These are phyloP conservation scores for Leishmania major DNA, from an alignment of 208 protist species.

Conservation along the genomic window DNA sequence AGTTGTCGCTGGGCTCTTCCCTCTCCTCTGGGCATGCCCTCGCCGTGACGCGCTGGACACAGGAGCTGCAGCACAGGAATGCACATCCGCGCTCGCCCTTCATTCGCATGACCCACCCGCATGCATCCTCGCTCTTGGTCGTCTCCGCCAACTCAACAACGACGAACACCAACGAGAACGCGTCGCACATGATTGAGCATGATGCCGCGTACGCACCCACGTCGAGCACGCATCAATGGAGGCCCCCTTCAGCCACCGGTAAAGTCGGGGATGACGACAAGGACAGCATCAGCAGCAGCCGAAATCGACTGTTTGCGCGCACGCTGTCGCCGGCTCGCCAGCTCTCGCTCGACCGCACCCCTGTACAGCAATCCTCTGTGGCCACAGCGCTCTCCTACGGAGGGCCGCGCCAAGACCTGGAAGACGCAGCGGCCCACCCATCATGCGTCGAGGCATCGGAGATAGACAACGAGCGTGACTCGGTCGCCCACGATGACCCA, in stretches of 20 bases:
- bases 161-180: neutral
- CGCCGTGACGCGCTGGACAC: neutral
- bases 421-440: neutral
- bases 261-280: neutral
- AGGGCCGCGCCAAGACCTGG: neutral
- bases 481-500: neutral
- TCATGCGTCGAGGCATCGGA: too few relatives aligned
- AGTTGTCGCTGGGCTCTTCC: neutral
- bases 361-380: neutral
- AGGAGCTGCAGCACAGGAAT: neutral
- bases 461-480: neutral
- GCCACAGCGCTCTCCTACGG: neutral
- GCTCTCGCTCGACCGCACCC: conserved; percentile 31
- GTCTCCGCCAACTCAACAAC: neutral
- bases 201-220: neutral
- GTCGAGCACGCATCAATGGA: neutral
- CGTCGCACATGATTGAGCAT: conserved; percentile 16
- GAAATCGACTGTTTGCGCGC: neutral
- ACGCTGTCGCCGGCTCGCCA: conserved; percentile 10
- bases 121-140: neutral
- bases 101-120: neutral
- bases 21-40: neutral
- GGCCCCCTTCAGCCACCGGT: neutral
- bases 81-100: neutral
- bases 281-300: neutral